Evolutionary conservation across 192 early-diverging fungal genomes (phyloP).

Genomic region (Coemansia sp.): DNA sequence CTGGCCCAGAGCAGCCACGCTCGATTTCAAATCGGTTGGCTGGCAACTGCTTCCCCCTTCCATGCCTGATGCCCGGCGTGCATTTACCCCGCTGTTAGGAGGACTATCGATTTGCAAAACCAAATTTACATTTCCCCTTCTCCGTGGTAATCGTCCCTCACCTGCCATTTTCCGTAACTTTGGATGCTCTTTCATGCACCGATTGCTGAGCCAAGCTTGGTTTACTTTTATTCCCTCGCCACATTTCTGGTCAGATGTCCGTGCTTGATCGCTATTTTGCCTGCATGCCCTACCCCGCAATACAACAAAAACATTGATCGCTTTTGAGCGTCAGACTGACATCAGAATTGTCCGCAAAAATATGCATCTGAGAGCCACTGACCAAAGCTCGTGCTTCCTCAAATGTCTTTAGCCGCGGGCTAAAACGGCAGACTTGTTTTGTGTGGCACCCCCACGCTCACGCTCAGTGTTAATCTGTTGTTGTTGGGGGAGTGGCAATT

Average conservation of each 20-base stretch:
- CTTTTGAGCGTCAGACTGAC: not conserved
- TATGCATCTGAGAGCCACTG: not conserved
- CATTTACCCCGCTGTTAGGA: slow-evolving; percentile 4
- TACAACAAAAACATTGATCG: not conserved
- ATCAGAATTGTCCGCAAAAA: not conserved
- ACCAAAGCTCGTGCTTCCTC: not conserved
- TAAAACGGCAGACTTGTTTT: no score
- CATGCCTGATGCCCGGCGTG: not conserved
- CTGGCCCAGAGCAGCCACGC: not conserved
- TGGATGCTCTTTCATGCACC: not conserved
- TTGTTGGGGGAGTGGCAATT: no score
- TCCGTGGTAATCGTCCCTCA: not conserved
- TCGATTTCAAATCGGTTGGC: slow-evolving; percentile 10
- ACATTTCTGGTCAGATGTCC: not conserved
- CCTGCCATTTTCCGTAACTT: not conserved
- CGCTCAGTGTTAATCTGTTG: no score
- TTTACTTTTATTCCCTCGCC: not conserved
- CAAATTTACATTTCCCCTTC: not conserved
- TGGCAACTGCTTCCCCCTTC: not conserved
- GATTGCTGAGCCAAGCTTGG: not conserved
- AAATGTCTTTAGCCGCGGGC: no score
- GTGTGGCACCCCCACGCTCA: no score
- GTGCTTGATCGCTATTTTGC: slow-evolving; percentile 1
- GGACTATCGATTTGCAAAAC: not conserved
- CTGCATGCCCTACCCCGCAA: not conserved